Conservation (phyloP, 2,329 filamentous ascomycete genomes). For the Botryotinia globosa region DNA sequence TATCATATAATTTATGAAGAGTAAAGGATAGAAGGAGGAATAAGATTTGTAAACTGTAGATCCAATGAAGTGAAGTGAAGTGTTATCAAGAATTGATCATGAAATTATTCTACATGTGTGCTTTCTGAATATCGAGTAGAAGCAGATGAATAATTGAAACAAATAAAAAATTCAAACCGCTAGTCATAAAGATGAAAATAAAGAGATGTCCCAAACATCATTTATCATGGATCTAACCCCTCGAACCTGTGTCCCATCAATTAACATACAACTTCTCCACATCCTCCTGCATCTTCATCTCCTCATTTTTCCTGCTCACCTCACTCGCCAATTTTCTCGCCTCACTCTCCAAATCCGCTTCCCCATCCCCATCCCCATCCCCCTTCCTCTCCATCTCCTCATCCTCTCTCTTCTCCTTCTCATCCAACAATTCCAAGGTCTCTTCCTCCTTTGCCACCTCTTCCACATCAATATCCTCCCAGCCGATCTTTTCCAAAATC, state of each 20-base stretch:
- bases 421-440: constrained; percentile 44
- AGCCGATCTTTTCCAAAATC: constrained; percentile 64
- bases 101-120: neutral
- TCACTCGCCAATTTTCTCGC: constrained; percentile 35
- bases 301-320: constrained; percentile 21
- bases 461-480: constrained; percentile 51
- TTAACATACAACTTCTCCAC: constrained; percentile 20
- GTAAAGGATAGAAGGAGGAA: neutral
- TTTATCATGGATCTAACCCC: neutral
- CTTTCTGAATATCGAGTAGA: neutral
- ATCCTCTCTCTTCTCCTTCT: constrained; percentile 43
- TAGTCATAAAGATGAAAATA: neutral
- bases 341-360: constrained; percentile 36
- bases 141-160: neutral
- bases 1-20: neutral
- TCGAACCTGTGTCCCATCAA: neutral
- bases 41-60: neutral
- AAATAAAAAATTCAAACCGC: neutral
- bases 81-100: neutral
- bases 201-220: neutral
- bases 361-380: constrained; percentile 21
- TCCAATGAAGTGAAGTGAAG: neutral
- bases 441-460: constrained; percentile 47
- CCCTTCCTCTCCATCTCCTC: constrained; percentile 26
- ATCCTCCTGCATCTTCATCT: constrained; percentile 15